phyloP scores from a whole-genome alignment of 2,329 filamentous ascomycete genomes.

The Ophiostoma tasmaniense region DNA sequence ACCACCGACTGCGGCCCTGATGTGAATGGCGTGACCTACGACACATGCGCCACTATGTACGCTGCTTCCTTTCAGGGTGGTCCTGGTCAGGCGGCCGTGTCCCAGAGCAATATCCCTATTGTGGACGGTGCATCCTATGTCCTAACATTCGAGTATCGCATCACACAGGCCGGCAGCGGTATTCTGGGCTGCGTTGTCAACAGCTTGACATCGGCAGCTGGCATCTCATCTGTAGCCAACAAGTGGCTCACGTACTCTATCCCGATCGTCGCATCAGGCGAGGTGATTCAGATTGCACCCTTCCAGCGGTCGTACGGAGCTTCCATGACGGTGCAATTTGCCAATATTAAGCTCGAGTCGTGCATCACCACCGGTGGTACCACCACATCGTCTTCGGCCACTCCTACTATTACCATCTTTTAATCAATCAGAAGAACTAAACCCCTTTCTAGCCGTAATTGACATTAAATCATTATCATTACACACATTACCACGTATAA shows the following conservation, averaged over 20 bases:
- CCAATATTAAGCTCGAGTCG: constrained; percentile 4
- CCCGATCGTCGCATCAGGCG: background rate
- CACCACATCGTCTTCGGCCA: background rate
- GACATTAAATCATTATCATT: background rate
- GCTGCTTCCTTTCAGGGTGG: background rate
- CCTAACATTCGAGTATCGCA: background rate
- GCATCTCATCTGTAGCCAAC: background rate
- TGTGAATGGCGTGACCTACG: background rate
- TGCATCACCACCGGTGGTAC: background rate
- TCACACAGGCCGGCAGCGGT: background rate
- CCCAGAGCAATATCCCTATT: background rate
- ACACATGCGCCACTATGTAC: background rate
- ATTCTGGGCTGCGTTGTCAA: constrained; percentile 2
- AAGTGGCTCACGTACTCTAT: background rate
- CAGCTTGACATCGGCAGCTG: background rate
- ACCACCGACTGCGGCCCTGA: background rate
- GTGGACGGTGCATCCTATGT: background rate
- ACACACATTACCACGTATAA: background rate
- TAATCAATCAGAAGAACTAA: background rate
- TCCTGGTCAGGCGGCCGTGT: background rate
- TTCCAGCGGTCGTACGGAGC: background rate
- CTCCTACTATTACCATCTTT: background rate
- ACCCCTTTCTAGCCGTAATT: background rate
- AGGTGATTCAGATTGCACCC: background rate
- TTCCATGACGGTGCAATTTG: constrained; percentile 5